Evolutionary conservation across 1,284 basidiomycete species (phyloP).

Genomic region (Nidula niveotomentosa): DNA sequence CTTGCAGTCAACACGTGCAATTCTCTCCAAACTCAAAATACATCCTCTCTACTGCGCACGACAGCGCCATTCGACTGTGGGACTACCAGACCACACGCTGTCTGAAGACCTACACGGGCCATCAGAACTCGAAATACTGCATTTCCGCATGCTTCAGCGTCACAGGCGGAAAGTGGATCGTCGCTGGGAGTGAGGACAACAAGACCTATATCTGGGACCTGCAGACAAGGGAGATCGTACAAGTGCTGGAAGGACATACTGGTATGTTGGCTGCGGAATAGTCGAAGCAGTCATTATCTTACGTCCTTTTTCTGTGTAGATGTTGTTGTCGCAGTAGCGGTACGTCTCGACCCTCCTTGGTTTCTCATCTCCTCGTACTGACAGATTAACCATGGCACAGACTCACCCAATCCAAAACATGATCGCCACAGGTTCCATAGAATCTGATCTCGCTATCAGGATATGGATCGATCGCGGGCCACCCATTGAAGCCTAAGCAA

Average conservation of each 20-base stretch:
- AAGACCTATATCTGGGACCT: constrained; percentile 92
- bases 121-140: constrained; percentile 79
- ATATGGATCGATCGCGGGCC: constrained; percentile 69
- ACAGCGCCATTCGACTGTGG: constrained; percentile 91
- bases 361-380: constrained; percentile 7
- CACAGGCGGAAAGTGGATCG: constrained; percentile 85
- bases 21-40: constrained; percentile 96
- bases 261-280: constrained; percentile 38
- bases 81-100: constrained; percentile 91
- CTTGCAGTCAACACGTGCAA: constrained; percentile 74
- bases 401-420: constrained; percentile 82
- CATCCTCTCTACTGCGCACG: constrained; percentile 89
- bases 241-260: constrained; percentile 75
- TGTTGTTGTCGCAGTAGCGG: constrained; percentile 75
- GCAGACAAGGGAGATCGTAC: constrained; percentile 81
- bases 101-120: constrained; percentile 88
- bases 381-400: constrained; percentile 31
- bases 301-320: constrained; percentile 35
- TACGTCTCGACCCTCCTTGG: constrained; percentile 28
- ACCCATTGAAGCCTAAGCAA: no score
- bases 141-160: constrained; percentile 80
- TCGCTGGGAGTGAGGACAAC: constrained; percentile 90
- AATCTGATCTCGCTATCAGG: constrained; percentile 74
- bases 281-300: no score
- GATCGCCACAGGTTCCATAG: constrained; percentile 83